These are phyloP conservation scores for Trichoderma cornu-damae DNA, from an alignment of 2,329 filamentous ascomycete genomes.

Conservation along the genomic window DNA sequence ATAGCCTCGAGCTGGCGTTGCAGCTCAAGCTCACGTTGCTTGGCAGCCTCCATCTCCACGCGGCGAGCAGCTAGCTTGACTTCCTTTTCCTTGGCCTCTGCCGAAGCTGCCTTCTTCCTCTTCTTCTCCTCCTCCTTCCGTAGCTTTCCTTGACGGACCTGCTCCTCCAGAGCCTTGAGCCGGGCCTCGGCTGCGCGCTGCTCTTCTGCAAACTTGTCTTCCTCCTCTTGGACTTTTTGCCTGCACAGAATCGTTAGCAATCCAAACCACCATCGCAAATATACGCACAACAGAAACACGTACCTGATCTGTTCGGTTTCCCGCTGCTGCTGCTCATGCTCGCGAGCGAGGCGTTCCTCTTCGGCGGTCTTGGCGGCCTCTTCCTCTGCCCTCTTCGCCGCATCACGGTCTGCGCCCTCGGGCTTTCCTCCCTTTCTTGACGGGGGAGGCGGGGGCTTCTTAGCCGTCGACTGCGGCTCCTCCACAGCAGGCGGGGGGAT, in stretches of 20 bases:
- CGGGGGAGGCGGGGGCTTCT: constrained; percentile 74
- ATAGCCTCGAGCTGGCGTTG: constrained; percentile 76
- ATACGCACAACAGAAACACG: constrained; percentile 39
- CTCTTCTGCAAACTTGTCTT: constrained; percentile 75
- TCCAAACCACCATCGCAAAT: not conserved
- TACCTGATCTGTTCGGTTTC: constrained; percentile 78
- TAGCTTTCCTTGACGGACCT: constrained; percentile 86
- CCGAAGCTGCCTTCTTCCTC: constrained; percentile 79
- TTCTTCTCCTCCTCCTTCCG: constrained; percentile 97
- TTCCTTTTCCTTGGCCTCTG: constrained; percentile 85
- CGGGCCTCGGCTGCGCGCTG: constrained; percentile 76
- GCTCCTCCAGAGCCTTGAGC: constrained; percentile 84
- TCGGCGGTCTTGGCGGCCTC: constrained; percentile 56
- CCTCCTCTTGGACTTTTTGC: constrained; percentile 66
- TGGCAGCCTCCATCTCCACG: constrained; percentile 86
- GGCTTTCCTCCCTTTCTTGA: constrained; percentile 62
- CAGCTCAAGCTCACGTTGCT: constrained; percentile 83
- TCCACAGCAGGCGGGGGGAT: constrained; percentile 53
- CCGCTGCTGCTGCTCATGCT: constrained; percentile 70
- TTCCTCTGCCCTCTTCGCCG: constrained; percentile 57
- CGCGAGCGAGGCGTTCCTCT: constrained; percentile 59
- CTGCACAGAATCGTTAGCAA: constrained; percentile 45
- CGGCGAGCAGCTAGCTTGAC: constrained; percentile 75
- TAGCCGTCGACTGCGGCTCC: constrained; percentile 43
- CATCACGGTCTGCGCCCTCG: constrained; percentile 53